Evolutionary conservation across 2,329 filamentous ascomycete species (phyloP).

Genomic region (Ascochyta koolunga): DNA sequence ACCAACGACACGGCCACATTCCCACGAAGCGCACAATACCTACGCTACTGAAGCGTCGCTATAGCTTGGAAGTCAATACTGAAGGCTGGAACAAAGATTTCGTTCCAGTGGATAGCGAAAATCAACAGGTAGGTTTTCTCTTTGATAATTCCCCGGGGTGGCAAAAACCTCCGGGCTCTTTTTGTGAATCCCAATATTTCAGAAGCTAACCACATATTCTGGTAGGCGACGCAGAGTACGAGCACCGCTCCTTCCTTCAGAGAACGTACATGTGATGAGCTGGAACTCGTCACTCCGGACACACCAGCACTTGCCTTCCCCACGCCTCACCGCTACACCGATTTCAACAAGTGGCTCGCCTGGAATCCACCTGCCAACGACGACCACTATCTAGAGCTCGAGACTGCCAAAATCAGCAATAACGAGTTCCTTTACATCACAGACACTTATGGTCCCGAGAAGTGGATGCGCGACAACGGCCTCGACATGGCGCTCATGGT

Average conservation of each 20-base stretch:
- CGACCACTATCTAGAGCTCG: constrained; percentile 22
- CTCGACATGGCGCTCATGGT: constrained; percentile 30
- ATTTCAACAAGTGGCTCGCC: not conserved
- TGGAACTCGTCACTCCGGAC: not conserved
- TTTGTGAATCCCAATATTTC: not conserved
- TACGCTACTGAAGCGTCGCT: constrained; percentile 22
- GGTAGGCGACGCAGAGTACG: not conserved
- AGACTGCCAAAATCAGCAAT: constrained; percentile 19
- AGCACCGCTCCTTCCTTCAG: not conserved
- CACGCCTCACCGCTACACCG: constrained; percentile 15
- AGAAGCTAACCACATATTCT: not conserved
- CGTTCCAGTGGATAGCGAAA: not conserved
- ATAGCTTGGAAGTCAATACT: constrained; percentile 31
- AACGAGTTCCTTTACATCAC: constrained; percentile 16
- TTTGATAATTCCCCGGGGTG: not conserved
- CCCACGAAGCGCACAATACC: constrained; percentile 22
- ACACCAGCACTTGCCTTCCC: constrained; percentile 3
- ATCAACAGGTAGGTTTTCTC: not conserved
- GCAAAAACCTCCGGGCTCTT: not conserved
- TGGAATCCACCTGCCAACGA: not conserved
- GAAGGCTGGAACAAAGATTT: not conserved
- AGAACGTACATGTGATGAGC: not conserved
- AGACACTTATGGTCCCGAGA: not conserved
- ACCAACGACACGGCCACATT: constrained; percentile 11
- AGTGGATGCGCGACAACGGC: constrained; percentile 28